Evolutionary conservation across 2,329 filamentous ascomycete species (phyloP), one percentile per base, ranked within the genome.

Genomic region (Fusarium clavum): DNA sequence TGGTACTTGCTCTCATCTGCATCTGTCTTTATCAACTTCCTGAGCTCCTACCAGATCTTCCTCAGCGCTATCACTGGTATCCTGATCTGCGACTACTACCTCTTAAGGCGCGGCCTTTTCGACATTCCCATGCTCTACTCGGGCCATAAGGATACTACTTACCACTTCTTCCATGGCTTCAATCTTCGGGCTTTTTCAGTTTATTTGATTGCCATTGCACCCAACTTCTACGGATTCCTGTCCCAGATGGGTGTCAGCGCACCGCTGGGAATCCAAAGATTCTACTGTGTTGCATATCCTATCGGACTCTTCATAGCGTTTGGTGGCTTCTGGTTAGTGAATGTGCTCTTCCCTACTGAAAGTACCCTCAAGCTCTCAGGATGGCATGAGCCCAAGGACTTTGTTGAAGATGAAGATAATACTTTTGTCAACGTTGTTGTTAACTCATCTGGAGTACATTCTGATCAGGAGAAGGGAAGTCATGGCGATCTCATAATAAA

Each of bases 41-140:
- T 62, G 14, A 55, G 57, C 57, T 62, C 60, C 3, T 62, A 62
- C 5, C 60, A 62, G 30, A 62, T 62, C 3, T 62, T 62, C 57
- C 57, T 62, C 2, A 62, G 60, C 18, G 57, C 60, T 4, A 62
- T 62, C 7, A 41, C 60, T 1, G 60, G 60, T 20, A 62, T 62
- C 1, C 40, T 62, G 6, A 55, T 62, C 32, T 62, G 60, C n/a
- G 60, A 62, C 5, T 62, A 62, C 46, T 62, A 62, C 9, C 57
- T 62, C 12, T 22, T 62, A 0, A 16, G 60, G 1, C 60, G 60
- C 1, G 60, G 60, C 0, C 25, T 62, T 2, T 54, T 62, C 1
- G 60, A 62, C 5, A 62, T 62, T 2, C 57, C 57, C 0, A 62
- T 61, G 60, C 46, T 62, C 3, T 62, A 62, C 3, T 62, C 60